Conservation (phyloP, 2,329 filamentous ascomycete species). For the Botrytis deweyae region DNA sequence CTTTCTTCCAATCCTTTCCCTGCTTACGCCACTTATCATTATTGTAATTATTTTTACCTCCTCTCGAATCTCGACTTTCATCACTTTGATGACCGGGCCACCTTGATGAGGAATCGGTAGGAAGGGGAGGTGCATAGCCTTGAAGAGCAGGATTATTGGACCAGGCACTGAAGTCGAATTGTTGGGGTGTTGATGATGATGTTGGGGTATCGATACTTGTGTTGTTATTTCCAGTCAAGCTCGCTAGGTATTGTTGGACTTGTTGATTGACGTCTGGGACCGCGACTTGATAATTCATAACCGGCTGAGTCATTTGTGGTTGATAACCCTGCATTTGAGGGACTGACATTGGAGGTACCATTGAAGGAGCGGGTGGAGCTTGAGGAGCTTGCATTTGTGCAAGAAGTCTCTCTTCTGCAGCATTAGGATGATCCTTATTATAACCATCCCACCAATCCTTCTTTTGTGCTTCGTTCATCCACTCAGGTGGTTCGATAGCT, state of each 20-base stretch:
- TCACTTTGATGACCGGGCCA: constrained; percentile 29
- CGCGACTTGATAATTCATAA: constrained; percentile 19
- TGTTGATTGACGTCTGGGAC: constrained; percentile 32
- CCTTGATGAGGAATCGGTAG: neutral
- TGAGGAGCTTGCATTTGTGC: constrained; percentile 31
- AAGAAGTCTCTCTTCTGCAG: constrained; percentile 37
- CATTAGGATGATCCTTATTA: constrained; percentile 41
- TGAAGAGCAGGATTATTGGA: constrained; percentile 13
- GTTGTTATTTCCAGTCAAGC: constrained; percentile 31
- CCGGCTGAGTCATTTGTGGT: constrained; percentile 24
- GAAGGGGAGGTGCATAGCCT: constrained; percentile 4
- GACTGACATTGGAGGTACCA: constrained; percentile 25
- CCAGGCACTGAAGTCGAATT: constrained; percentile 33
- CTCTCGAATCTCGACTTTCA: constrained; percentile 10
- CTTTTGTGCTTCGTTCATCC: constrained; percentile 50
- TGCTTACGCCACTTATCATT: constrained; percentile 14
- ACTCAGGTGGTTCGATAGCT: constrained; percentile 52
- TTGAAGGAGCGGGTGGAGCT: constrained; percentile 32
- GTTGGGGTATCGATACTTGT: neutral
- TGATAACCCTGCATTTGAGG: constrained; percentile 27
- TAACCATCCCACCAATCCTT: constrained; percentile 55
- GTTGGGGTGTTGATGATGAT: constrained; percentile 19
- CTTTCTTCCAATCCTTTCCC: neutral
- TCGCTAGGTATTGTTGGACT: constrained; percentile 33
- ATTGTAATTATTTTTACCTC: neutral